These are phyloP conservation scores for Stylosanthes scabra DNA, from an alignment of 331 rosid genomes.

Conservation along the genomic window DNA sequence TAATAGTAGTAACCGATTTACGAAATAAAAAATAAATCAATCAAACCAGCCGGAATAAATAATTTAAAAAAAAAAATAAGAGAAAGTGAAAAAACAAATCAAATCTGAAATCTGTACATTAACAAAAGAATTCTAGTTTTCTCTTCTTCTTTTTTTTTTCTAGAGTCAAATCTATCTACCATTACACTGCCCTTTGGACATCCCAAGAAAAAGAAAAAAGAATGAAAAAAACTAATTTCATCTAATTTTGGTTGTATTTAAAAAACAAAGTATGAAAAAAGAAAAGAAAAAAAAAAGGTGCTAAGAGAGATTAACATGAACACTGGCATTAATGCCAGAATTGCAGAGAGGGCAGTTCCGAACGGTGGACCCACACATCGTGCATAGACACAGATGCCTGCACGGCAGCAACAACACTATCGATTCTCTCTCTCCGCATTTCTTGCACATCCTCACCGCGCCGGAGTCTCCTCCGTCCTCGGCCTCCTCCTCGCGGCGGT, in stretches of 20 bases:
- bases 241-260: neutral
- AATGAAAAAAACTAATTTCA: neutral
- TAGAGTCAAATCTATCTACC: neutral
- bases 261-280: neutral
- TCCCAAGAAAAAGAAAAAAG: neutral
- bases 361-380: slow-evolving; percentile 68
- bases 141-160: neutral
- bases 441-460: slow-evolving; percentile 51
- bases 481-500: neutral
- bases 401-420: slow-evolving; percentile 81
- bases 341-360: slow-evolving; percentile 70
- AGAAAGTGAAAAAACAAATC: neutral
- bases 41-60: neutral
- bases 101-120: neutral
- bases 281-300: neutral
- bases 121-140: slow-evolving; percentile 29
- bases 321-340: slow-evolving; percentile 62
- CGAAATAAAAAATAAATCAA: neutral
- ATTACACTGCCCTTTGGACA: slow-evolving; percentile 32
- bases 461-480: neutral
- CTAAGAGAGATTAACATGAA: slow-evolving; percentile 81
- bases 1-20: neutral
- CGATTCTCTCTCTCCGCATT: slow-evolving; percentile 65
- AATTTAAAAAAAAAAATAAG: neutral
- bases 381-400: slow-evolving; percentile 83